phyloP scores from a whole-genome alignment of 345 rosid genomes.

The Crucihimalaya himalaica region DNA sequence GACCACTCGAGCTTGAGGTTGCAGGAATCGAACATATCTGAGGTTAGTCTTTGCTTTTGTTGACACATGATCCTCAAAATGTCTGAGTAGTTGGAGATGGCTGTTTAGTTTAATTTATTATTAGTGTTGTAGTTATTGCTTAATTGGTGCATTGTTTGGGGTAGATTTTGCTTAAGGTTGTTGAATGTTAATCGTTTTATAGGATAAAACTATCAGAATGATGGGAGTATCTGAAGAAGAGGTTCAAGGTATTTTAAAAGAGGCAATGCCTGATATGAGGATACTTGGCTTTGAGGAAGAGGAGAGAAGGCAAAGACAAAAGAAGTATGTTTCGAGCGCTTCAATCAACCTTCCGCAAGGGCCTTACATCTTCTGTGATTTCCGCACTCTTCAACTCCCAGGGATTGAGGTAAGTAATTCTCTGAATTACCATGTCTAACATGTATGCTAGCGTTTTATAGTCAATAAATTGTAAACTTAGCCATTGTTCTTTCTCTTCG shows the following conservation, averaged over 20 bases:
- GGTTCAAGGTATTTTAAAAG: conserved; percentile 53
- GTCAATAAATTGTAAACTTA: not conserved
- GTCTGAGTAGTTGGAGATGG: no score
- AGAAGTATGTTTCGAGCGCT: conserved; percentile 36
- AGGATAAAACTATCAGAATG: conserved; percentile 84
- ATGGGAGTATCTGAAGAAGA: conserved; percentile 88
- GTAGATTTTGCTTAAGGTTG: not conserved
- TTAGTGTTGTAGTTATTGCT: not conserved
- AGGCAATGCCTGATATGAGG: conserved; percentile 57
- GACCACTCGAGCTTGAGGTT: conserved; percentile 59
- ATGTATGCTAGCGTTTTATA: not conserved
- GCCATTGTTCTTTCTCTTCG: not conserved
- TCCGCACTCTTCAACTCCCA: conserved; percentile 76
- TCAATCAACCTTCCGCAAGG: conserved; percentile 73
- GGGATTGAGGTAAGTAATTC: conserved; percentile 70
- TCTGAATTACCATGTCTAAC: not conserved
- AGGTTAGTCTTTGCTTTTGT: no score
- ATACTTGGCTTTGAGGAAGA: conserved; percentile 93
- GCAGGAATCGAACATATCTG: conserved; percentile 52
- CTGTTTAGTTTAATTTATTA: not conserved
- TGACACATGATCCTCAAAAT: no score
- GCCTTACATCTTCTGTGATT: conserved; percentile 71
- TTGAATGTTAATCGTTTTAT: not conserved
- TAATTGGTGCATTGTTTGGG: not conserved
- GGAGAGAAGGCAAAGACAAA: conserved; percentile 70